Percentiles rank a stretch among this genome's conserved stretches.
Evolutionary conservation across 2,329 filamentous ascomycete species (phyloP).

Genomic region (Penicillium hesseltinei): DNA sequence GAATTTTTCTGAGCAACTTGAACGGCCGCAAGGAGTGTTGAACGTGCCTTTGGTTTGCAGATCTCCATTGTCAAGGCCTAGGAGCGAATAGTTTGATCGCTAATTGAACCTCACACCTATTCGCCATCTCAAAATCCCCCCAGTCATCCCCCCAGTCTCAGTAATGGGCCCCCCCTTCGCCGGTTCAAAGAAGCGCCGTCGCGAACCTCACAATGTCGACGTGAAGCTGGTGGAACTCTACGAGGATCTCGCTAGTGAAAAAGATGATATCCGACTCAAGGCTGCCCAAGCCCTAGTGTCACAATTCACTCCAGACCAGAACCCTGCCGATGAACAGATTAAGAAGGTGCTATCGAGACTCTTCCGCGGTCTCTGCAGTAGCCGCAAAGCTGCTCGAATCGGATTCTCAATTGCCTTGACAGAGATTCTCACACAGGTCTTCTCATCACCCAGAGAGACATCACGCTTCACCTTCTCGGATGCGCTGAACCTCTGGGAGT

Average conservation of each 20-base stretch:
- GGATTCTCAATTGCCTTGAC: constrained; percentile 88
- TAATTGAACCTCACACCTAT: constrained; percentile 3
- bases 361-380: constrained; percentile 84
- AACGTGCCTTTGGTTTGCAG: constrained; percentile 8
- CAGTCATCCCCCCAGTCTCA: background rate
- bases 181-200: constrained; percentile 42
- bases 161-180: constrained; percentile 28
- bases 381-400: constrained; percentile 80
- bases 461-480: constrained; percentile 41
- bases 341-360: constrained; percentile 57
- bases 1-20: constrained; percentile 15
- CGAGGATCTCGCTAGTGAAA: constrained; percentile 48
- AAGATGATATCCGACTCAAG: constrained; percentile 47
- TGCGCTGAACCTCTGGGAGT: constrained; percentile 52
- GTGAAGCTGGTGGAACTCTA: constrained; percentile 50
- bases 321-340: constrained; percentile 42
- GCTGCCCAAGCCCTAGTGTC: constrained; percentile 46
- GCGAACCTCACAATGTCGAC: constrained; percentile 44
- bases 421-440: constrained; percentile 72
- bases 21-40: constrained; percentile 13
- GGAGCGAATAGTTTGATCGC: background rate
- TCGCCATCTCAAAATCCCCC: background rate
- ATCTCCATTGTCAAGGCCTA: constrained; percentile 2
- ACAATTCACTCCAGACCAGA: constrained; percentile 44
- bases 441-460: constrained; percentile 42